These are phyloP conservation scores for Ogataea angusta DNA, from an alignment of 805 yeast species.

Conservation along the genomic window DNA sequence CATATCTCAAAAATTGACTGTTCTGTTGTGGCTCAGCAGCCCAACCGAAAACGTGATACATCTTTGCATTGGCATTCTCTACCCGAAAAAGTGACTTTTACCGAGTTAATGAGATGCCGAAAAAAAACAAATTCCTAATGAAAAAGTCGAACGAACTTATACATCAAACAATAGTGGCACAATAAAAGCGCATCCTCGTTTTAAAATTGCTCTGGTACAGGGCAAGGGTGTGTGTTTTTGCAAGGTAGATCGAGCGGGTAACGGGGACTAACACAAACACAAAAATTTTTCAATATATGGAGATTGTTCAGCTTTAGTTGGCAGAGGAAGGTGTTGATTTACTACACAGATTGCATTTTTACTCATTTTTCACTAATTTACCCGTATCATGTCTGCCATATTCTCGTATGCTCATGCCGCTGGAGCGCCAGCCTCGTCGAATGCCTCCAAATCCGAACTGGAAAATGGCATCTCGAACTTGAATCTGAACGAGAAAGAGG, in stretches of 20 bases:
- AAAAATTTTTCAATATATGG: conserved; percentile 13
- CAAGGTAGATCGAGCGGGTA: conserved; percentile 6
- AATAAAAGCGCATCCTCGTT: not conserved
- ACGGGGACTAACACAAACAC: conserved; percentile 5
- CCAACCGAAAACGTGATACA: not conserved
- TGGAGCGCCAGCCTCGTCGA: conserved; percentile 22
- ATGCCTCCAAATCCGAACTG: conserved; percentile 3
- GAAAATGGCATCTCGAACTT: conserved; percentile 15
- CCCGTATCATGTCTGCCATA: conserved; percentile 23
- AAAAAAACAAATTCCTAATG: not conserved
- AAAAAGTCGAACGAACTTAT: not conserved
- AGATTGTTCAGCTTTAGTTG: conserved; percentile 12
- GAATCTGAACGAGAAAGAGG: conserved; percentile 9
- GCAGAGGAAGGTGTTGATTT: conserved; percentile 12
- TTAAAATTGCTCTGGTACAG: not conserved
- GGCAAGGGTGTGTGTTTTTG: not conserved
- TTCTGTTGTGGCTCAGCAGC: not conserved
- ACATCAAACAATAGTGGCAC: conserved; percentile 1
- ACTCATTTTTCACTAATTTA: not conserved
- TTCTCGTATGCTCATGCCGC: conserved; percentile 35
- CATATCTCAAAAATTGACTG: not conserved
- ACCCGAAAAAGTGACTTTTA: not conserved
- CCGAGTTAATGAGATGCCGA: not conserved
- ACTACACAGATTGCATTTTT: conserved; percentile 6
- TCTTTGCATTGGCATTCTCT: not conserved